Evolutionary conservation across 768 basidiomycete species (phyloP).

Genomic region (Favolaschia claudopus): DNA sequence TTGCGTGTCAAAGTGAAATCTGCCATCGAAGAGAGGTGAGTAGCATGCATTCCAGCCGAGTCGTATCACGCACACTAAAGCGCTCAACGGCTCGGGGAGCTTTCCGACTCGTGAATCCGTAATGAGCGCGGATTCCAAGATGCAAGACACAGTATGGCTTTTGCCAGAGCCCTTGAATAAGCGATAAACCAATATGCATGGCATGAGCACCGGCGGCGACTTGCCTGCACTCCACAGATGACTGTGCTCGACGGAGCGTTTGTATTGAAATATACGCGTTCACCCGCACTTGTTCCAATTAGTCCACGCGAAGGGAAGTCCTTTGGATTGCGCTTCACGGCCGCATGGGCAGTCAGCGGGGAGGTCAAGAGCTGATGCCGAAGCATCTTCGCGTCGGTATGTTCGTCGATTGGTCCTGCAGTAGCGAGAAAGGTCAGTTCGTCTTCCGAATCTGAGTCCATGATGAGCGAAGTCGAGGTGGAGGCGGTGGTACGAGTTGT

Average conservation of each 20-base stretch:
- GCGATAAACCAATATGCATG: not conserved
- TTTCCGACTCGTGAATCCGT: slow-evolving; percentile 43
- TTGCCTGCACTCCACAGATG: slow-evolving; percentile 59
- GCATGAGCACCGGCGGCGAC: not conserved
- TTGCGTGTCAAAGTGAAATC: slow-evolving; percentile 24
- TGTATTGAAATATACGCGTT: slow-evolving; percentile 58
- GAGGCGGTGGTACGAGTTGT: no score
- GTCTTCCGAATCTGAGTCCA: no score
- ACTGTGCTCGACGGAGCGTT: slow-evolving; percentile 61
- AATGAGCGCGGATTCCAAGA: slow-evolving; percentile 59
- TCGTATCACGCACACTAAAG: slow-evolving; percentile 42
- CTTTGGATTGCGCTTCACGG: slow-evolving; percentile 1
- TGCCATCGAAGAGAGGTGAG: not conserved
- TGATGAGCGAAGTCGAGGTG: no score
- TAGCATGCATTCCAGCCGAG: not conserved
- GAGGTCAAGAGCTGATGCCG: slow-evolving; percentile 19
- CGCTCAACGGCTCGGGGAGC: slow-evolving; percentile 51
- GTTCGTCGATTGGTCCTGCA: no score
- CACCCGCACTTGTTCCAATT: slow-evolving; percentile 37
- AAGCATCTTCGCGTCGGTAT: no score
- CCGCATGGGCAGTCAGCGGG: slow-evolving; percentile 16
- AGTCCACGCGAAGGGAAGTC: slow-evolving; percentile 25
- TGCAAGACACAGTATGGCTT: slow-evolving; percentile 58
- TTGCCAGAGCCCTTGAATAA: slow-evolving; percentile 61
- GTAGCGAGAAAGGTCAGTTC: no score